These are phyloP conservation scores for Fusarium miscanthi DNA, from an alignment of 2,329 filamentous ascomycete species.

Conservation along the genomic window DNA sequence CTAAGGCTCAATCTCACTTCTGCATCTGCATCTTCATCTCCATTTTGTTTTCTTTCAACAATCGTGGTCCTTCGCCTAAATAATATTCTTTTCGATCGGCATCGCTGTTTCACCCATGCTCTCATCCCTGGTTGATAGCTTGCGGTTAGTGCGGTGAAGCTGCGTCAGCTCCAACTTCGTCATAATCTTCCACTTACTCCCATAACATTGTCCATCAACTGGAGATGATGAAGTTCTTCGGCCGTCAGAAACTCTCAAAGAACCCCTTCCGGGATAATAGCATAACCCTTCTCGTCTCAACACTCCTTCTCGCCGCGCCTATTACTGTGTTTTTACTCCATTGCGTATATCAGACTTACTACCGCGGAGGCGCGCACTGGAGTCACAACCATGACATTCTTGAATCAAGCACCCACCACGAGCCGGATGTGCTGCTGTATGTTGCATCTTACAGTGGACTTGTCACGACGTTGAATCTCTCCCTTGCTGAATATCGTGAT, in stretches of 20 bases:
- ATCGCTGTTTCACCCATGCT: neutral
- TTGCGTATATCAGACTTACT: constrained; percentile 24
- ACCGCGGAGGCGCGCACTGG: constrained; percentile 10
- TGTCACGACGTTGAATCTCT: constrained; percentile 61
- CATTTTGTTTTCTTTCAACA: neutral
- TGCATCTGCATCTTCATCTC: neutral
- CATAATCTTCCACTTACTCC: neutral
- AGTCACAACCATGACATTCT: constrained; percentile 12
- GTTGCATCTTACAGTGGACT: constrained; percentile 61
- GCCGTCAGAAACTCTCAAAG: neutral
- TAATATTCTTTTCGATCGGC: neutral
- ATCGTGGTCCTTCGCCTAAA: neutral
- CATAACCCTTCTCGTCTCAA: constrained; percentile 4
- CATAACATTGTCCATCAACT: neutral
- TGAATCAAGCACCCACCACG: neutral
- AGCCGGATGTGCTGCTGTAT: constrained; percentile 50
- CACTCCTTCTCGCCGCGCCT: constrained; percentile 27
- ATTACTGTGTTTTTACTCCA: constrained; percentile 33
- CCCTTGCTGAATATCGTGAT: constrained; percentile 30
- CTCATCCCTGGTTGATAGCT: neutral
- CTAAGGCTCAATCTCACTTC: neutral
- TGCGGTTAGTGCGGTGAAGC: neutral
- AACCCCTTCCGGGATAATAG: constrained; percentile 11
- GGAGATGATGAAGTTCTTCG: constrained; percentile 26
- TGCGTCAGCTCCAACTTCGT: neutral